Percentiles rank a stretch among this genome's conserved stretches.
phyloP scores from a whole-genome alignment of 768 basidiomycete genomes.

The Psilocybe cubensis region DNA sequence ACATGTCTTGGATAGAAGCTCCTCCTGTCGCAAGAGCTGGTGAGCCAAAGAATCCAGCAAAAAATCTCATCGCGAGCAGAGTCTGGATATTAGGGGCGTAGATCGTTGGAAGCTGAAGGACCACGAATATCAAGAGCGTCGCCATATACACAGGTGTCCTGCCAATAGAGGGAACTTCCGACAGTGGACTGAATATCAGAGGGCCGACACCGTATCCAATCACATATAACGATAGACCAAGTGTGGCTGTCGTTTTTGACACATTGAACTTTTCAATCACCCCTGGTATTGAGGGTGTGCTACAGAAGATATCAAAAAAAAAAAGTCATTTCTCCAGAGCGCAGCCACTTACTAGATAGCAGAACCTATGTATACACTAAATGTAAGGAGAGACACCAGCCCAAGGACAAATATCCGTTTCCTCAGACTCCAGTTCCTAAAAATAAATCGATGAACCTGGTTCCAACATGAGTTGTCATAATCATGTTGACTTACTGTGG shows the following conservation, averaged over 20 bases:
- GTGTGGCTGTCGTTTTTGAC: background rate
- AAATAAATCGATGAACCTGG: background rate
- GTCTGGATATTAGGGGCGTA: background rate
- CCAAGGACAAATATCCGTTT: background rate
- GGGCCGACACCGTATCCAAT: background rate
- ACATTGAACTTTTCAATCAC: background rate
- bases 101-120: background rate
- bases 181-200: background rate
- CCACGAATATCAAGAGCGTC: background rate
- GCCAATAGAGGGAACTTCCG: background rate
- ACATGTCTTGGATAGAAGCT: slow-evolving; percentile 1
- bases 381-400: background rate
- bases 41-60: background rate
- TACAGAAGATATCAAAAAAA: background rate
- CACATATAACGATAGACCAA: slow-evolving; percentile 1
- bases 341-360: background rate
- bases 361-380: background rate
- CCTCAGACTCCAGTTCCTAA: background rate
- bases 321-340: background rate
- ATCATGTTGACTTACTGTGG: background rate
- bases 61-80: background rate
- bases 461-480: no score
- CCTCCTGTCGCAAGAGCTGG: background rate
- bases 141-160: background rate
- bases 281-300: background rate